Base-by-base conservation (phyloP, 768 basidiomycete genomes). In the Kwoniella bestiolae region DNA sequence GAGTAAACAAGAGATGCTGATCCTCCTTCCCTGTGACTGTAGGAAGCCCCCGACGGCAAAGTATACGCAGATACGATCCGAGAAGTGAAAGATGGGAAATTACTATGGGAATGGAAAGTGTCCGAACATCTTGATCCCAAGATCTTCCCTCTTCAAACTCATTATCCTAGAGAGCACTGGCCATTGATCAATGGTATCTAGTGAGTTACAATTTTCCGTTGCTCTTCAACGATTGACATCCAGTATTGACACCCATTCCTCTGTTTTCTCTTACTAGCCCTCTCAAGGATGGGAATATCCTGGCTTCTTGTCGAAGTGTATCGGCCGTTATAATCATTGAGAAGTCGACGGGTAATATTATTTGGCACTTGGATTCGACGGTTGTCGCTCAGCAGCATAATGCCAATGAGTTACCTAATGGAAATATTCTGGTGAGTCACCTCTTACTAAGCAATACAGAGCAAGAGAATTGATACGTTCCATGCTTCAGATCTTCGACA, bases 301-400 rank as follows among this genome's bases (percentile, higher is more conserved):
- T 81, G 44, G 70, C 78, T 76, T 23, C 81, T 25, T 50, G 82
- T 73, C 44, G 63, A 76, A 52, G 25, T 49, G 11, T 75, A 68
- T 69, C 63, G 67, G 14, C 82, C 78, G 49, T 77, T 67, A 16
- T 69, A 63, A 56, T 83, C 79, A n/a, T 68, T 66, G 26, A 80
- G 64, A 70, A 82, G 71, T 23, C 74, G 66, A 53, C 78, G 71
- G 11, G 78, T 73, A 2, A 81, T 78, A 25, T 81, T 77, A 65
- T 82, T 75, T 45, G 82, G 73, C 25, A 81, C 78, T 57, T 81
- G 78, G 68, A 77, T 74, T 18, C 69, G 63, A 32, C 75, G 63
- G 5, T 81, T 79, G 7, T 82, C 77, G 66, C 82, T 81, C 25
- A 75, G 78, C 81, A 66, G 14, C 49, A 50, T 26, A 57, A 59